Percentiles rank a stretch among this genome's conserved stretches.
These are phyloP conservation scores for Kodamaea arcana DNA, from an alignment of 1,139 yeast species.

Conservation along the genomic window DNA sequence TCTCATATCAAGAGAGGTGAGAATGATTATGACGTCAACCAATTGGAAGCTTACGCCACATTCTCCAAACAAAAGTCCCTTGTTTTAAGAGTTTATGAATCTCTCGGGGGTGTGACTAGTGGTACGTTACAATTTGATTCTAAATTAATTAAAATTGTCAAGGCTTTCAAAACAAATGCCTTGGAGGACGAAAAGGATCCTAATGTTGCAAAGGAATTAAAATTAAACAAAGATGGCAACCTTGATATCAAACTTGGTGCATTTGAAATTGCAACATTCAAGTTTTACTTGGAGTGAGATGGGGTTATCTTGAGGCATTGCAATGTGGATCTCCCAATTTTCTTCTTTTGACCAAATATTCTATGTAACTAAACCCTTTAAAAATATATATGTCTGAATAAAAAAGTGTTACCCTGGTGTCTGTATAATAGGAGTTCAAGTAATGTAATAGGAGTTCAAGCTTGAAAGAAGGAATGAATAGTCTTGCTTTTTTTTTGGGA, in stretches of 20 bases:
- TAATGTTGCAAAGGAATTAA: constrained; percentile 17
- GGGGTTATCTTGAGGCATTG: no score
- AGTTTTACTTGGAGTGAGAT: constrained; percentile 33
- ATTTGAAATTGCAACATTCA: constrained; percentile 73
- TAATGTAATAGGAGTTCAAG: no score
- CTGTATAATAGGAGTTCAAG: no score
- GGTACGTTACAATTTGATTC: constrained; percentile 47
- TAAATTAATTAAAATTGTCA: constrained; percentile 32
- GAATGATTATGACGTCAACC: constrained; percentile 62
- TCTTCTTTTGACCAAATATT: no score
- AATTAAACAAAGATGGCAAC: constrained; percentile 22
- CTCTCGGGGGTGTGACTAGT: constrained; percentile 70
- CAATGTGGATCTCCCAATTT: no score
- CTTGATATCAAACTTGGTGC: constrained; percentile 55
- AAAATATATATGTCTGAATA: no score
- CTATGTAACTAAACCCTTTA: no score
- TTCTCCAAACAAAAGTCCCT: constrained; percentile 43
- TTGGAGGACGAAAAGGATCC: constrained; percentile 55
- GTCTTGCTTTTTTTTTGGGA: no score
- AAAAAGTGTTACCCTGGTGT: no score
- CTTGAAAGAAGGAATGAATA: no score
- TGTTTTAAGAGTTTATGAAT: constrained; percentile 74
- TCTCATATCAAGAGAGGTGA: constrained; percentile 86
- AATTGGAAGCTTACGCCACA: constrained; percentile 13
- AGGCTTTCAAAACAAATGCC: constrained; percentile 60